Base-by-base conservation (phyloP, 2,329 filamentous ascomycete genomes). In the Fusarium sp. region DNA sequence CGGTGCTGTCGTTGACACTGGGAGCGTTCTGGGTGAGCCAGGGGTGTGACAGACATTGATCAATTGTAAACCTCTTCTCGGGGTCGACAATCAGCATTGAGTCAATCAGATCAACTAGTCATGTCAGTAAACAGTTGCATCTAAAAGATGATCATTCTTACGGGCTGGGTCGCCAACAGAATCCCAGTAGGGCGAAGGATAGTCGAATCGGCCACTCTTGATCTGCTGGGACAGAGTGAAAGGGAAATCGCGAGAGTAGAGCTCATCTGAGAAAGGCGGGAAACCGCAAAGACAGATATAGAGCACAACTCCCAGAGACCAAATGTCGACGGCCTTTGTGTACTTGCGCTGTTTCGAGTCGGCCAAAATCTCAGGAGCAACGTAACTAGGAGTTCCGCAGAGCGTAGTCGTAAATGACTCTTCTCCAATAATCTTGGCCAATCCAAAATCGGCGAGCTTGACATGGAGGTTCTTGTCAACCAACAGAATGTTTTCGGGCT, bases 251-350 rank as follows among this genome's bases (percentile, higher is more conserved):
- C 84, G 84, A 1, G 91, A 92, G 83, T 92, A 94, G 0, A 98
- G 90, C 83, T 99, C 96, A 78, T 99, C 96, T 0, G 94, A 97
- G 83, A 99, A 99, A 0, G 96, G 96, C 6, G 96, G 96, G 79
- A 98, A 98, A 38, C 96, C 96, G 80, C 96, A 98, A 6, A 98
- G 89, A 80, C 95, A 98, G 77, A 98, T 98, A 83, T 98, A 99
- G 27, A 99, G 87, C 5, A 99, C 96, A 4, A 99, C 96, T n/a
- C 96, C 96, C 1, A 98, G 88, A 2, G 95, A 98, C 96, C 96
- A 98, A 46, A 98, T 88, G 81, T 99, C 96, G 11, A 99, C 96
- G 4, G 95, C 95, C 78, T 95, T 94, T 63, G 95, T 98, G 84
- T 99, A 99, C 79, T 93, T 93, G 74, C 96, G 92, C 70, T 94